A percentile compares a stretch with the other conserved stretches of the same genome.
These are phyloP conservation scores for Herpetomonas samuelpessoai DNA, from an alignment of 208 protist species.

Conservation along the genomic window DNA sequence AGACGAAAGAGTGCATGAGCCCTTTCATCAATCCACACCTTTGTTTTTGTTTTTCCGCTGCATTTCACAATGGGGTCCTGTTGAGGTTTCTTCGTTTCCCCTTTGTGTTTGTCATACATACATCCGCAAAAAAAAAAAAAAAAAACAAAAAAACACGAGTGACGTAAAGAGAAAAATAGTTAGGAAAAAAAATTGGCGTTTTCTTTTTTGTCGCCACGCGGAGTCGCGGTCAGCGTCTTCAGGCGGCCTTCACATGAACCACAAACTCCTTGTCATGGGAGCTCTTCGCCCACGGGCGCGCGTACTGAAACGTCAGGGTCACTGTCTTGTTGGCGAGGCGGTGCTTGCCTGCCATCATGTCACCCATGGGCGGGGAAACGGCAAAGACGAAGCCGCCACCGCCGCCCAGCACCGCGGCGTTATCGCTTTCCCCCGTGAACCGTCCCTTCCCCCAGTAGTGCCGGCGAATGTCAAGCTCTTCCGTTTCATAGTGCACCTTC, in stretches of 20 bases:
- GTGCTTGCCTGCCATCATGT: neutral
- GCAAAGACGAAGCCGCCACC: constrained; percentile 1
- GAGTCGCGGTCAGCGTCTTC: too few relatives aligned
- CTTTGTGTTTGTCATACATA: too few relatives aligned
- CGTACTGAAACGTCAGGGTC: constrained; percentile 1
- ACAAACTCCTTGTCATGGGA: neutral
- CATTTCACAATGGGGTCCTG: too few relatives aligned
- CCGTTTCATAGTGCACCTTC: neutral
- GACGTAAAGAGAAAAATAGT: neutral
- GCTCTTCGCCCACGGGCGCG: neutral
- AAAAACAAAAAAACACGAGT: constrained; percentile 10
- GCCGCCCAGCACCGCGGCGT: neutral
- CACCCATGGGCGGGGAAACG: neutral
- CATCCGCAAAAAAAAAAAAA: too few relatives aligned
- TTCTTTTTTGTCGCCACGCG: neutral
- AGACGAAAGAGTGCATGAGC: too few relatives aligned
- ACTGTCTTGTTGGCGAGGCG: neutral
- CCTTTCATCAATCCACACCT: too few relatives aligned
- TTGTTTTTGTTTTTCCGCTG: too few relatives aligned
- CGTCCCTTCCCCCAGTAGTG: neutral
- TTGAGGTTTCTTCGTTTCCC: too few relatives aligned
- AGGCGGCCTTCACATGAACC: neutral
- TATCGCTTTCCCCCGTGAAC: neutral
- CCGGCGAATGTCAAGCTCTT: neutral
- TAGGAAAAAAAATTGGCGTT: neutral